Base-by-base conservation (phyloP, 2,329 filamentous ascomycete species). In the Xylaria sp. region DNA sequence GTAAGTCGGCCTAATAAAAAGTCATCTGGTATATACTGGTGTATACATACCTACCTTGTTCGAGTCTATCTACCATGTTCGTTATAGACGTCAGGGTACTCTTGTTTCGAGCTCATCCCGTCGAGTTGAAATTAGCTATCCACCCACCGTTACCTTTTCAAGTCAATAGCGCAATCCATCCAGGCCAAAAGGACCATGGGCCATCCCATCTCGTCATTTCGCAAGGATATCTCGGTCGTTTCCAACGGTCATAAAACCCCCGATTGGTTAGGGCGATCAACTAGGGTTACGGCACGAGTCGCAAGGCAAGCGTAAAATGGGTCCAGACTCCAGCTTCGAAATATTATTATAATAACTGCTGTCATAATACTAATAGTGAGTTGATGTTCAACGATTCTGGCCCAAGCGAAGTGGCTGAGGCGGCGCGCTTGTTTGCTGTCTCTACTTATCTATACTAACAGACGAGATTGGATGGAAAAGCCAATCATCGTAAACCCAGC, bases 231-330 rank as follows among this genome's bases (percentile, higher is more conserved):
- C n/a, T 63, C 63, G 67, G 60, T 35, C 60, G 60, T 67, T 63
- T 59, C 35, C 44, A 64, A 65, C 58, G 61, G 60, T 62, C 61
- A 32, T 63, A 65, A 70, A 70, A 65, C 61, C 51, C 65, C 68
- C 68, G 65, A 70, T 70, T 70, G 68, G 68, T 64, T 65, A 60
- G 63, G 32, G 60, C 48, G 27, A 60, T 60, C 59, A 37, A 23
- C 37, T 50, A 48, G 48, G 54, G 51, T 59, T 21, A 37, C 54
- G 64, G 55, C 55, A 27, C 25, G 35, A 58, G 44, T 59, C 25
- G 55, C 18, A 25, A 35, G n/a, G 42, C 16, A 61, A 40, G 35
- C 44, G 35, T n/a, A 32, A 59, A 40, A 32, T 18, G 9, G 48
- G 21, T 54, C 21, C 10, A 48, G n/a, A 48, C 48, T 35, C 35